Evolutionary conservation across 73 alveolate genomes (phyloP).

Genomic region (Paramecium sonneborni): DNA sequence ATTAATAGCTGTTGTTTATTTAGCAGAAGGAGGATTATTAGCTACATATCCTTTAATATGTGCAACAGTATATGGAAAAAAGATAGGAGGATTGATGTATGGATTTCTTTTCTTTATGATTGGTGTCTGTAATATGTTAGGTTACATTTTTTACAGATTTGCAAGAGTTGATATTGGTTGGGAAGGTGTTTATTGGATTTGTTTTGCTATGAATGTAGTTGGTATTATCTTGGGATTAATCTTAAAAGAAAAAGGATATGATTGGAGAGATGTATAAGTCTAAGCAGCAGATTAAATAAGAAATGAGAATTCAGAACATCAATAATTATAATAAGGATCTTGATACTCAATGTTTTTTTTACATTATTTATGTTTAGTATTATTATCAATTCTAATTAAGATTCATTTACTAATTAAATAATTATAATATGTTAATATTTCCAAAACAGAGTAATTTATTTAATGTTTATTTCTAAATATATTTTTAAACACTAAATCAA

Average conservation of each 20-base stretch:
- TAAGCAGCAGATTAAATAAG: neutral
- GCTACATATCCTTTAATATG: neutral
- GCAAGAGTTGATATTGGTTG: neutral
- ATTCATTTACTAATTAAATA: no score
- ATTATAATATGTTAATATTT: neutral
- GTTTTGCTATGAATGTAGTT: neutral
- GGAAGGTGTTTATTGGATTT: slow-evolving; percentile 31
- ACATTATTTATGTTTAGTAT: no score
- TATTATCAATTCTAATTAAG: no score
- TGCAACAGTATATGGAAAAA: neutral
- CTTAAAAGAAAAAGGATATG: neutral
- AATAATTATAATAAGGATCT: neutral
- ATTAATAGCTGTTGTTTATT: neutral
- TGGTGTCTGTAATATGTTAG: slow-evolving; percentile 22
- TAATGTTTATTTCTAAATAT: neutral
- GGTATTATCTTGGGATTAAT: slow-evolving; percentile 20
- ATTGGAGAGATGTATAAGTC: neutral
- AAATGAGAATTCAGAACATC: neutral
- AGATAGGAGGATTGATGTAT: slow-evolving; percentile 2
- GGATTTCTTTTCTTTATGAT: slow-evolving; percentile 15
- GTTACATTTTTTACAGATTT: neutral
- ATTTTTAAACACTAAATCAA: neutral
- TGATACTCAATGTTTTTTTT: neutral
- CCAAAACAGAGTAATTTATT: neutral
- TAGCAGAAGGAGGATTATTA: slow-evolving; percentile 35